Base-by-base conservation (phyloP, 768 basidiomycete species). In the Leccinum olivaceopallidum region DNA sequence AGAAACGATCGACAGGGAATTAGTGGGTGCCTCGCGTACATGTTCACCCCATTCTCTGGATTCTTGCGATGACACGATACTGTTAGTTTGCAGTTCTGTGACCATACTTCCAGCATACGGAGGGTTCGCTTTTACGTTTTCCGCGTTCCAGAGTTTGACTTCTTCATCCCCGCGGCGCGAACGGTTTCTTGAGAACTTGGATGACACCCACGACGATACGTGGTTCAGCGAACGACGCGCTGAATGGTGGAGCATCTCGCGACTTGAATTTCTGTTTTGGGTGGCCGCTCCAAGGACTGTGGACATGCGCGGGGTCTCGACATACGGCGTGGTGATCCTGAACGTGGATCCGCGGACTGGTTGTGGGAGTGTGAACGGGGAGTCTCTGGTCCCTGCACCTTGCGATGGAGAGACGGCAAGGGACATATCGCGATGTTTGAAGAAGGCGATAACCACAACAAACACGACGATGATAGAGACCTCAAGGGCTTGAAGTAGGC, bases 391-490 rank as follows among this genome's bases (percentile, higher is more conserved):
- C 36, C 39, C 56, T 59, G 20, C 22, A 28, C 26, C 12, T 32
- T 59, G 60, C 6, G 48, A 53, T 32, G 58, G 14, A 12, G 44
- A 18, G 10, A 20, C 2, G 12, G 47, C 54, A 36, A 57, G 56
- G 18, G 58, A 55, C 32, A 34, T 53, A 34, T 62, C 51, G 44
- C 60, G 60, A 58, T 71, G 61, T 37, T 59, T 66, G 55, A 75
- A 57, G 66, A 82, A 76, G n/a, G 80, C 73, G 36, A 73, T 66
- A 55, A 87, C 75, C 61, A 88, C 81, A 60, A 80, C 73, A 67
- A 81, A 83, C n/a, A 89, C 71, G 58, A 88, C 77, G 49, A 87
- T 72, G 48, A 85, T 78, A 67, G 86, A 92, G 24, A 86, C 65
- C 66, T 88, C 86, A 36, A 85, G 72, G 14, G 85, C 86, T 64